phyloP scores from a whole-genome alignment of 2,329 filamentous ascomycete genomes.

The Curvularia lunata region DNA sequence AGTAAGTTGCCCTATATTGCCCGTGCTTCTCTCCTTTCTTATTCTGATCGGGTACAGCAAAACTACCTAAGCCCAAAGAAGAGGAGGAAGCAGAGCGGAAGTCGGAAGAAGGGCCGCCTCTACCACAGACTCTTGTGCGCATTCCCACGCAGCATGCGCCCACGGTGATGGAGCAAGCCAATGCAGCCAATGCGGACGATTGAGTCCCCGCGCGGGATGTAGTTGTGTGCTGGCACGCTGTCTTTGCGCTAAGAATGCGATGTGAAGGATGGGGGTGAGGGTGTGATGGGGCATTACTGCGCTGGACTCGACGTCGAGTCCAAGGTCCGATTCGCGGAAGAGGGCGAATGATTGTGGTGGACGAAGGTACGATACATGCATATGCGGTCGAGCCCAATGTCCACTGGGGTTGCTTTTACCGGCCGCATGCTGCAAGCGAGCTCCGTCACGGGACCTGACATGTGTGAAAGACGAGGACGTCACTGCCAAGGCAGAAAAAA shows the following conservation, averaged over 20 bases:
- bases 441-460: background rate
- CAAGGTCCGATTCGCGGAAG: constrained; percentile 19
- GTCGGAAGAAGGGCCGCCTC: constrained; percentile 54
- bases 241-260: constrained; percentile 11
- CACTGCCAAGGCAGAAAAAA: background rate
- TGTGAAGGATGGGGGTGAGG: constrained; percentile 7
- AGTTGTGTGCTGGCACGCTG: constrained; percentile 7
- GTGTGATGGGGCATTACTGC: constrained; percentile 5
- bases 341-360: constrained; percentile 2
- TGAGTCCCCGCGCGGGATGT: constrained; percentile 31
- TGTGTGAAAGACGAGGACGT: background rate
- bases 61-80: constrained; percentile 68
- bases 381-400: constrained; percentile 22
- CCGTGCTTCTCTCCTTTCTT: constrained; percentile 2
- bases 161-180: constrained; percentile 44
- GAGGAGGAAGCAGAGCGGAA: constrained; percentile 52
- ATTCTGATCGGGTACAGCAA: constrained; percentile 58
- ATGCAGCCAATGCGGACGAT: constrained; percentile 38
- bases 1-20: constrained; percentile 58
- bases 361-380: constrained; percentile 4
- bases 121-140: constrained; percentile 82
- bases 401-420: constrained; percentile 11
- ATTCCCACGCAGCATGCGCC: constrained; percentile 77
- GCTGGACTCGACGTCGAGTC: constrained; percentile 5
- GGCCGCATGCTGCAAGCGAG: constrained; percentile 11